Base-by-base conservation (phyloP, 768 basidiomycete genomes). In the Phanerochaete carnosa region DNA sequence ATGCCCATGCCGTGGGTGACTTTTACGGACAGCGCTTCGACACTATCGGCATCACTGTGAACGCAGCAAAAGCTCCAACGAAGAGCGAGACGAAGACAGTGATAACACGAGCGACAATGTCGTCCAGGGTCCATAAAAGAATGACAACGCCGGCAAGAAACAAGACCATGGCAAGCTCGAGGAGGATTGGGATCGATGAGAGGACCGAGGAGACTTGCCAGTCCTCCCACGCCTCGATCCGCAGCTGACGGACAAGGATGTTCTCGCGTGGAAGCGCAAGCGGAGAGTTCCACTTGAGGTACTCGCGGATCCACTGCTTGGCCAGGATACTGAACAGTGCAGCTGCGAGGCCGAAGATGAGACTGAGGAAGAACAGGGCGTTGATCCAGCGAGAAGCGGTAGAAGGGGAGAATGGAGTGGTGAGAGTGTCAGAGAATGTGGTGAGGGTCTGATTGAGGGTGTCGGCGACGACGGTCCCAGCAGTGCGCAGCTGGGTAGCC, bases 291-390 rank as follows among this genome's bases (percentile, higher is more conserved):
- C 55, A 56, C n/a, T 29, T 28, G 25, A 30, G 15, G 39, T 45
- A 60, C 45, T 60, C 59, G n/a, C 59, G 37, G 1, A 62, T 32
- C 61, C 61, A 62, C 45, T 62, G 61, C 47, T 57, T 57, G 8
- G 46, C 61, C 15, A 57, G 26, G 35, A 62, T 57, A 23, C 49
- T 46, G 28, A 62, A 30, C 19, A 55, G 54, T 2, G 61, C 61
- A n/a, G 61, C 51, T 2, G 45, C 30, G 23, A 62, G 56, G 49
- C 61, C 57, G 61, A 57, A 32, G 16, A 58, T 28, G 23, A 62
- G 43, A 22, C 61, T 62, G 37, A 45, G 30, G 35, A 62, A 58
- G 7, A 58, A 51, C 19, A 62, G 47, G n/a, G 32, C 61, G 28
- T 62, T 62, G 25, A 45, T 56, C 45, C 55, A 46, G 15, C 25